Conservation (phyloP, 257 asterid species). For the Anisodus tanguticus region DNA sequence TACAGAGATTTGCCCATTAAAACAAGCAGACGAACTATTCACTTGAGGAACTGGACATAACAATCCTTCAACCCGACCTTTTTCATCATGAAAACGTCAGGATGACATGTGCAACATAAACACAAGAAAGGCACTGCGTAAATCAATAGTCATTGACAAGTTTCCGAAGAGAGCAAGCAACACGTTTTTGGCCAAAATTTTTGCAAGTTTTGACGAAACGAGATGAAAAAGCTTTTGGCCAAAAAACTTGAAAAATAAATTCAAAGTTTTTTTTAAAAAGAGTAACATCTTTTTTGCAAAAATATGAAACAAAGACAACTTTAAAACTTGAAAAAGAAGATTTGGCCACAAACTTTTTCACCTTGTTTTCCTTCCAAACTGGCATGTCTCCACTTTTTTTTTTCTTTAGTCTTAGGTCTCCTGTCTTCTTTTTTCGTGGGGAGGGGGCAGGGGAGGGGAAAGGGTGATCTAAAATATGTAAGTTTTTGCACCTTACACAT, state of each 20-base stretch:
- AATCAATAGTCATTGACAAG: constrained; percentile 12
- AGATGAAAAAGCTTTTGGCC: not conserved
- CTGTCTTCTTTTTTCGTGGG: not conserved
- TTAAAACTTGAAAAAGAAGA: constrained; percentile 5
- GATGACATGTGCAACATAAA: not conserved
- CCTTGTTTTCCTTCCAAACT: not conserved
- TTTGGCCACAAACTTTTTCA: not conserved
- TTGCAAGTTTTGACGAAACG: not conserved
- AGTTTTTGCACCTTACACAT: not conserved
- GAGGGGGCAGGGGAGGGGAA: no score
- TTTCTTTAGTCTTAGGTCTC: not conserved
- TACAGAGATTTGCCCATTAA: not conserved
- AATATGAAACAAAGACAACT: not conserved
- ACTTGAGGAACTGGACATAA: not conserved
- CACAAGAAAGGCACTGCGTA: not conserved
- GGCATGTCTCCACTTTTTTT: not conserved
- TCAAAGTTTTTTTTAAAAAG: not conserved
- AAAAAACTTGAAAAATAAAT: not conserved
- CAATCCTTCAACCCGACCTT: not conserved
- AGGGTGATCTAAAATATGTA: not conserved
- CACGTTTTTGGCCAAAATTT: not conserved
- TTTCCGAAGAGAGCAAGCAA: not conserved
- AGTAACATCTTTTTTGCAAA: not conserved
- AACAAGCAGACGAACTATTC: constrained; percentile 3
- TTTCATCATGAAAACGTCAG: not conserved